Conservation (phyloP, 176 grass and related monocot species). For the Avena atlantica region DNA sequence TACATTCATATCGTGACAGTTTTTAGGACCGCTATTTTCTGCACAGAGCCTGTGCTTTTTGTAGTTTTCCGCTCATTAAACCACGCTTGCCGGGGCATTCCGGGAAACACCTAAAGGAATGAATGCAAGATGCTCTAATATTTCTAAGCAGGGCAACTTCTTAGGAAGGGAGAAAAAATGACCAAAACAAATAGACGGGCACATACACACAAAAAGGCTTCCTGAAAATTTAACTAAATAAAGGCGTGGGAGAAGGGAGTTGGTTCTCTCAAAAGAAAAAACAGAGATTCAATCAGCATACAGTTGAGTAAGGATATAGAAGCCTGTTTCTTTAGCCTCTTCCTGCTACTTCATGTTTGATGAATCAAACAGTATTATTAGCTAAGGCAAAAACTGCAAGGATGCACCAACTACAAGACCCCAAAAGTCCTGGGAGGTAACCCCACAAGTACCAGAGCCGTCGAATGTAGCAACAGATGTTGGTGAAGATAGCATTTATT, state of each 20-base stretch:
- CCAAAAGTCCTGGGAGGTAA: not conserved
- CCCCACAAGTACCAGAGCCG: not conserved
- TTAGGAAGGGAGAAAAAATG: not conserved
- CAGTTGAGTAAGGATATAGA: not conserved
- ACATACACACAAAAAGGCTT: not conserved
- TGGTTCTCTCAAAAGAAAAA: not conserved
- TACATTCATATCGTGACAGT: no score
- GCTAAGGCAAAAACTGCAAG: not conserved
- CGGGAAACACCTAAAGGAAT: not conserved
- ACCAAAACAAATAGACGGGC: not conserved
- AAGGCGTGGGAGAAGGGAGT: not conserved
- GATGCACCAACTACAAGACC: not conserved
- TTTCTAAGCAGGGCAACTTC: not conserved
- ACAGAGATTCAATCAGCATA: not conserved
- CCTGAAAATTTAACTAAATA: not conserved
- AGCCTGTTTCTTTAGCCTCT: not conserved
- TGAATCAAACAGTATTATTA: not conserved
- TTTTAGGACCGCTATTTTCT: no score
- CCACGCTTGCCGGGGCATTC: no score
- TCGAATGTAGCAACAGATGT: not conserved
- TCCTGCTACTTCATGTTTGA: not conserved
- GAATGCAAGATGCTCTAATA: not conserved
- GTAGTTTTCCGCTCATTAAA: no score
- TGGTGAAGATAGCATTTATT: not conserved
- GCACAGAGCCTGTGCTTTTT: no score